Base-by-base conservation (phyloP, 371 early-diverging fungal genomes). In the Mortierella sp. region DNA sequence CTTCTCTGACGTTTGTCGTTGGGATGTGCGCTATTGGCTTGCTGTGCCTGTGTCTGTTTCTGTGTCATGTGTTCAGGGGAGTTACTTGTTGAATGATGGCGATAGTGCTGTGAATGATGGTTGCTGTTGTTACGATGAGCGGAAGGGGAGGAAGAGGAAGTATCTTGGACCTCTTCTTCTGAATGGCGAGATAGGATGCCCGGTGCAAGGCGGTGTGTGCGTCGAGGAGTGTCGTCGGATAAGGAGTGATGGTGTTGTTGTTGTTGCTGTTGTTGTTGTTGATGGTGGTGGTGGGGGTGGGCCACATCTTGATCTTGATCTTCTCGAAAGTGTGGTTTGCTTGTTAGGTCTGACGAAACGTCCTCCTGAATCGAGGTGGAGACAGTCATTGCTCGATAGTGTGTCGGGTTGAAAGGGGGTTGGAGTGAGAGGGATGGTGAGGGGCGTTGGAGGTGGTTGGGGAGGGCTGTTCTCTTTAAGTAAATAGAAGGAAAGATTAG, bases 261-360 rank as follows among this genome's bases (percentile, higher is more conserved):
- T 43, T 70, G 43, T 24, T 71, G 46, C 1, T 46, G 68, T 65
- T 65, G 41, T 8, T 68, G 65, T 21, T 65, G 35, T 35, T 35
- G 35, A 7, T 65, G 35, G 68, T 65, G n/a, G 70, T 44, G 32
- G 68, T 41, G 68, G 38, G 18, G 41, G 38, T 68, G 68, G 68
- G 41, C 41, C 68, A 68, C 68, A 75, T 75, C 76, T 41, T 60
- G 56, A 70, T 76, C 81, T 71, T 81, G 76, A 51, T 76, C 70
- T 65, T 41, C 70, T 5, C 49, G 76, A 35, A 65, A 54, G 58
- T 74, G 81, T 35, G 74, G 76, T 56, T 81, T 81, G 29, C 43
- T 35, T 14, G 32, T 7, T 11, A 77, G 71, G 2, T 70, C 55
- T 24, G 51, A 43, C 56, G 75, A 68, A 38, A 27, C 51, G 38